A percentile compares a stretch with the other conserved stretches of the same genome.
phyloP scores from a whole-genome alignment of 345 rosid genomes.

The Clarkia xantiana region DNA sequence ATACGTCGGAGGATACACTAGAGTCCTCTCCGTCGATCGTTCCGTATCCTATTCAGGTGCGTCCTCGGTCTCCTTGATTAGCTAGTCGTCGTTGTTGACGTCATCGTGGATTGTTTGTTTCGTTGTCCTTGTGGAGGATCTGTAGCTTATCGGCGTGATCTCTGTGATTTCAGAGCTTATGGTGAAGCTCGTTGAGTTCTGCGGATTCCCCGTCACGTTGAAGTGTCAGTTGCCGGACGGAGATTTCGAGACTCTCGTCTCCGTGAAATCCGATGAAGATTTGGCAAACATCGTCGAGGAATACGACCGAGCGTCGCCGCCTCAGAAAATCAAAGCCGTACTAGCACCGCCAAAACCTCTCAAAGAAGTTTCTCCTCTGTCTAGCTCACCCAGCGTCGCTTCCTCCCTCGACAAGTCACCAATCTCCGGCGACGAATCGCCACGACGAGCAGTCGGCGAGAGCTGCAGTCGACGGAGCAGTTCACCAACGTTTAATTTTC shows the following conservation, averaged over 20 bases:
- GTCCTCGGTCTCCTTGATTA: not conserved
- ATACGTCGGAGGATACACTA: constrained; percentile 67
- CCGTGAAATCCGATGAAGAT: constrained; percentile 75
- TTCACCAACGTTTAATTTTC: constrained; percentile 3
- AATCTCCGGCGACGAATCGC: not conserved
- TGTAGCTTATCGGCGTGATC: too few species aligned
- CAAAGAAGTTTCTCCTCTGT: constrained; percentile 34
- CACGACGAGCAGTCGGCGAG: constrained; percentile 10
- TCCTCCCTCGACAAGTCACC: constrained; percentile 28
- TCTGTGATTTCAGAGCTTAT: constrained; percentile 22
- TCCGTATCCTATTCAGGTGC: constrained; percentile 51
- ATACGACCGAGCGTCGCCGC: constrained; percentile 19
- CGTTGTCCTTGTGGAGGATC: not conserved
- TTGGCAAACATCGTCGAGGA: constrained; percentile 33
- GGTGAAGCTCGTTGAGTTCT: constrained; percentile 45
- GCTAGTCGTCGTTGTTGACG: too few species aligned
- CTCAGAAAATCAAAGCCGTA: constrained; percentile 34
- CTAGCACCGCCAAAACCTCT: constrained; percentile 28
- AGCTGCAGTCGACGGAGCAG: constrained; percentile 11
- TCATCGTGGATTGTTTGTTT: not conserved
- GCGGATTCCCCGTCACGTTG: constrained; percentile 38
- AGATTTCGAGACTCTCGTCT: constrained; percentile 62
- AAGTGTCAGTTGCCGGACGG: constrained; percentile 66
- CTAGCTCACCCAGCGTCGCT: constrained; percentile 15
- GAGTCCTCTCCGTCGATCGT: constrained; percentile 61